Evolutionary conservation across 345 rosid species (phyloP), one percentile per base, ranked within the genome.

Genomic region (Noccaea bulbosa): DNA sequence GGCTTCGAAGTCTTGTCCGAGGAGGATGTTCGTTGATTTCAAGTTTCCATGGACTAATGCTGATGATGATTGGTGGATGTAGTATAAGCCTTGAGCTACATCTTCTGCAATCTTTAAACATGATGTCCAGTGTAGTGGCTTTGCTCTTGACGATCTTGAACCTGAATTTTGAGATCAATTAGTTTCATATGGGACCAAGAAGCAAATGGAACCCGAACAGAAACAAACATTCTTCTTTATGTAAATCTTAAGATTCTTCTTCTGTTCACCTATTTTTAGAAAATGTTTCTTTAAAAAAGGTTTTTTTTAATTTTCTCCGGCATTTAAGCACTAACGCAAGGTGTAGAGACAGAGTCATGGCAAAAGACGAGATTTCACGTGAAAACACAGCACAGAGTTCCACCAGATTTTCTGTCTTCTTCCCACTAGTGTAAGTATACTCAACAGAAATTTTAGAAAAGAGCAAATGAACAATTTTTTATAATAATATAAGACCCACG

Each of bases 81-180:
- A 87, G n/a, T 86, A 85, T 16, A 91, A 91, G 30, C 96, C 96
- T 65, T 85, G 91, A 6, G 92, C 95, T 50, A 88, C 95, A 79
- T 91, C 99, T 73, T 91, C 99, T n/a, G 97, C 95, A 72, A 94
- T 91, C 80, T 94, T 94, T 54, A 94, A 80, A 79, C 97, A 91
- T 17, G 99, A 94, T 39, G 99, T 89, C 97, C 97, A 94, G 51
- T 91, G 97, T 53, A 91, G 88, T 38, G 97, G 97, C 77, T 87
- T 94, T 27, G 96, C 91, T 73, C 91, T 84, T 11, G 85, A 76
- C 0, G 97, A 84, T 85, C 96, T 82, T 47, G 97, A 91, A 75
- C 96, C 98, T 93, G 83, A 45, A 51, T n/a, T 22, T 37, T 44
- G 3, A 37, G 11, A 45, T 52, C 5, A 67, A 38, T 58, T 46